phyloP scores from a whole-genome alignment of 148 eudicot species.

The Gaultheria prostrata region DNA sequence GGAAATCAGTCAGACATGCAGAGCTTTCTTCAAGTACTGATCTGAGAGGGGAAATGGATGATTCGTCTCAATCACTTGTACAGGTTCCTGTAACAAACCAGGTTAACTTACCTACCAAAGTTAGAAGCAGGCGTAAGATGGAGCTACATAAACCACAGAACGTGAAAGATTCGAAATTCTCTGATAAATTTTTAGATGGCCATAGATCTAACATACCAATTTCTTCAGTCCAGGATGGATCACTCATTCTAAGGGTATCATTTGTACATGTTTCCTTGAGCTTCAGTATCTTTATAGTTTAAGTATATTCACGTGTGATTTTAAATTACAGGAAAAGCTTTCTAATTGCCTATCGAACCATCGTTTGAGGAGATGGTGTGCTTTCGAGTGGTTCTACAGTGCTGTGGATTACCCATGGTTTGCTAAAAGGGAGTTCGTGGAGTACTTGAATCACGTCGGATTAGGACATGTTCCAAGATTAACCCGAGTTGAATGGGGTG shows the following conservation, averaged over 20 bases:
- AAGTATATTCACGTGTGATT: neutral
- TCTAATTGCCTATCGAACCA: slow-evolving; percentile 59
- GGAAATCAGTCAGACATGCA: slow-evolving; percentile 41
- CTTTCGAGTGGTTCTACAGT: slow-evolving; percentile 96
- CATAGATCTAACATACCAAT: slow-evolving; percentile 36
- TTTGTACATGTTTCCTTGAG: neutral
- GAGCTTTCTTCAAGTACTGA: slow-evolving; percentile 70
- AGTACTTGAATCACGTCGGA: slow-evolving; percentile 93
- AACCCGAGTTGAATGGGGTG: slow-evolving; percentile 99
- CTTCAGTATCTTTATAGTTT: slow-evolving; percentile 4
- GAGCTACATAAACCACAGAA: slow-evolving; percentile 40
- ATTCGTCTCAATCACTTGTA: slow-evolving; percentile 53
- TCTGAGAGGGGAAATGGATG: slow-evolving; percentile 65
- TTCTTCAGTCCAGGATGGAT: slow-evolving; percentile 31
- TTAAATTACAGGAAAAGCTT: slow-evolving; percentile 51
- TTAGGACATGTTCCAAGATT: slow-evolving; percentile 96
- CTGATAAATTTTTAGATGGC: slow-evolving; percentile 36
- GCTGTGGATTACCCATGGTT: slow-evolving; percentile 99
- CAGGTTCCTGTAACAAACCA: slow-evolving; percentile 46
- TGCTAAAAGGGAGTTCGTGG: slow-evolving; percentile 95
- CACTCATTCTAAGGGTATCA: slow-evolving; percentile 47
- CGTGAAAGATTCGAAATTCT: slow-evolving; percentile 35
- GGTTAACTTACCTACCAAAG: slow-evolving; percentile 48
- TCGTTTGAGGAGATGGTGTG: slow-evolving; percentile 76
- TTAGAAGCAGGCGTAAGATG: slow-evolving; percentile 73